phyloP scores from a whole-genome alignment of 2,329 filamentous ascomycete species.

The Pseudocercospora ulei region DNA sequence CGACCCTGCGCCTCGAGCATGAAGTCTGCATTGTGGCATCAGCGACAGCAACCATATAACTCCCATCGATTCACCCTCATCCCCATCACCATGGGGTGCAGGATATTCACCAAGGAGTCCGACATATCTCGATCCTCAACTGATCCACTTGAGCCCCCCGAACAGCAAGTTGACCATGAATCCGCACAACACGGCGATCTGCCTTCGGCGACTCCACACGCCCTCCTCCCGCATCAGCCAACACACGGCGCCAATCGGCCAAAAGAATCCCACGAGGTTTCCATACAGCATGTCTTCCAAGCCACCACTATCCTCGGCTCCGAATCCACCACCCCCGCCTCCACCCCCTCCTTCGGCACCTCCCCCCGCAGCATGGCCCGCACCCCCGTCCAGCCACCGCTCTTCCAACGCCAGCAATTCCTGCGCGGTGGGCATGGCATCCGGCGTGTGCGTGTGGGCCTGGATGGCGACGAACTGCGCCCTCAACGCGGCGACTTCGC shows the following conservation, averaged over 20 bases:
- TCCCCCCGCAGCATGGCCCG: slow-evolving; percentile 30
- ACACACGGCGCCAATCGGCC: slow-evolving; percentile 74
- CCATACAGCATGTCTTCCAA: slow-evolving; percentile 82
- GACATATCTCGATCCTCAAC: not conserved
- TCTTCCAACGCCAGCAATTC: slow-evolving; percentile 73
- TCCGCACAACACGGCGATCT: slow-evolving; percentile 77
- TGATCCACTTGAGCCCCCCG: slow-evolving; percentile 38
- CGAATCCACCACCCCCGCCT: slow-evolving; percentile 40
- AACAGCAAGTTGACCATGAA: slow-evolving; percentile 69
- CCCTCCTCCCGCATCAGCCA: slow-evolving; percentile 82
- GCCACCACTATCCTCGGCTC: slow-evolving; percentile 50
- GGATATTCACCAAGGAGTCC: not conserved
- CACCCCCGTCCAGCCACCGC: slow-evolving; percentile 66
- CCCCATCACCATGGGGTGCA: not conserved
- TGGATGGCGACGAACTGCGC: slow-evolving; percentile 84
- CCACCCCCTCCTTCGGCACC: slow-evolving; percentile 37
- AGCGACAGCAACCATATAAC: too few relatives aligned
- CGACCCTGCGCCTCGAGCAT: too few relatives aligned
- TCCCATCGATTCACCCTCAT: slow-evolving; percentile 44
- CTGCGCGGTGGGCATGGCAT: slow-evolving; percentile 73
- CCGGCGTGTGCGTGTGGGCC: slow-evolving; percentile 69
- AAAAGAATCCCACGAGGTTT: slow-evolving; percentile 87
- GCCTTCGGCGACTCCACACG: slow-evolving; percentile 73
- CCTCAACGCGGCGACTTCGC: slow-evolving; percentile 74
- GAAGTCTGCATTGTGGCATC: too few relatives aligned